A percentile compares a stretch with the other conserved stretches of the same genome.
Evolutionary conservation across 1,139 yeast species (phyloP).

Genomic region (Suhomyces chickasaworum): DNA sequence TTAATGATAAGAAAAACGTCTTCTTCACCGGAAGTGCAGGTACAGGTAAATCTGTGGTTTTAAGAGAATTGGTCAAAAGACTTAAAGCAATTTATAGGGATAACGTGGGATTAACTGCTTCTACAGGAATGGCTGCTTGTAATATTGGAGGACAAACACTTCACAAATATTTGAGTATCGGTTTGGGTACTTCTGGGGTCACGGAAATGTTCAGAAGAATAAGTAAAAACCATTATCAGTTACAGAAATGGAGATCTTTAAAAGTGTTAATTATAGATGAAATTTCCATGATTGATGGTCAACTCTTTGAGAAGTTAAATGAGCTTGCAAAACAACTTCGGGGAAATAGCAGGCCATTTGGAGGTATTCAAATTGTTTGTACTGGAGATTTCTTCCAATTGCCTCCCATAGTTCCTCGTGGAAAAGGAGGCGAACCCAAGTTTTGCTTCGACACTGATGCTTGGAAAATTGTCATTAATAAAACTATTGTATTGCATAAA

Average conservation of each 20-base stretch:
- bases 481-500: conserved; percentile 59
- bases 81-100: conserved; percentile 33
- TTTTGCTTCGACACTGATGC: conserved; percentile 61
- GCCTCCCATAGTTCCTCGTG: conserved; percentile 70
- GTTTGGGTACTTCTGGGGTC: conserved; percentile 61
- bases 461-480: conserved; percentile 57
- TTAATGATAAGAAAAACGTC: conserved; percentile 52
- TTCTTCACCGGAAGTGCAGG: conserved; percentile 85
- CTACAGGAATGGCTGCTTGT: conserved; percentile 90
- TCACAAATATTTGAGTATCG: conserved; percentile 77
- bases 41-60: conserved; percentile 79
- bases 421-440: conserved; percentile 27
- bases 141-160: conserved; percentile 84
- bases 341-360: conserved; percentile 62
- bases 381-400: conserved; percentile 92
- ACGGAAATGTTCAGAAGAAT: conserved; percentile 48
- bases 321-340: conserved; percentile 61
- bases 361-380: conserved; percentile 82
- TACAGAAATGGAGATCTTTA: conserved; percentile 59
- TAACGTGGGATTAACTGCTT: conserved; percentile 78
- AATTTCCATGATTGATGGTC: conserved; percentile 85
- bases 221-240: conserved; percentile 42
- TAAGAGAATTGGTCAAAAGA: conserved; percentile 57
- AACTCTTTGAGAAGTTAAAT: conserved; percentile 69
- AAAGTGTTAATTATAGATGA: conserved; percentile 81